Conservation (phyloP, 768 basidiomycete genomes). For the Cubamyces sp. region DNA sequence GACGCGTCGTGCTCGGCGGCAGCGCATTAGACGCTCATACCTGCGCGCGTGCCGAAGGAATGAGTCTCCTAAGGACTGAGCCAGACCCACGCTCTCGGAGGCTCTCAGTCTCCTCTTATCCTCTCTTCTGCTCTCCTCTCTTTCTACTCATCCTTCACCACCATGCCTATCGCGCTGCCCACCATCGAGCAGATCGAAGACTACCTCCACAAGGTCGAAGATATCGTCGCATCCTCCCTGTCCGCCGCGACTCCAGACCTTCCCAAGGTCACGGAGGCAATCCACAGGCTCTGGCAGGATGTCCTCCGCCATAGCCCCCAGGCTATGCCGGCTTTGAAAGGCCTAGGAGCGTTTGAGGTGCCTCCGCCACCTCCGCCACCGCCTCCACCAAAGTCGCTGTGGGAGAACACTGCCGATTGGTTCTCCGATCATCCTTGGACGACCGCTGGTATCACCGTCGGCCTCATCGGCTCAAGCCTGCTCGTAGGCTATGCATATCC, state of each 20-base stretch:
- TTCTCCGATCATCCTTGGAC: constrained; percentile 63
- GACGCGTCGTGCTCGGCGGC: constrained; percentile 6
- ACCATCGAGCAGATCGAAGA: constrained; percentile 69
- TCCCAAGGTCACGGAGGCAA: constrained; percentile 64
- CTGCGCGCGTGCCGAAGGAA: not conserved
- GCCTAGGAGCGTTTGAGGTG: constrained; percentile 72
- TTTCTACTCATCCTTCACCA: not conserved
- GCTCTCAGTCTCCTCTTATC: not conserved
- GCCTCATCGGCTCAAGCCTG: constrained; percentile 64
- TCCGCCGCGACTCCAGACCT: constrained; percentile 61
- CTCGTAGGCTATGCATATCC: constrained; percentile 56
- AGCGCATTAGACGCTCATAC: constrained; percentile 3
- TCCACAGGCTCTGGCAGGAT: constrained; percentile 76
- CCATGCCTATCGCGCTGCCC: constrained; percentile 30
- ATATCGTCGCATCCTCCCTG: constrained; percentile 59
- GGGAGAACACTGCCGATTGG: constrained; percentile 56
- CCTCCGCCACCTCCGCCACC: constrained; percentile 69
- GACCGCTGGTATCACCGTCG: constrained; percentile 54
- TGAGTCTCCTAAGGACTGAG: constrained; percentile 2
- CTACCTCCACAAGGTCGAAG: constrained; percentile 68
- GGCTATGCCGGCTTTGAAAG: constrained; percentile 52
- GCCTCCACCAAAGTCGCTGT: constrained; percentile 47
- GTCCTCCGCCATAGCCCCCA: constrained; percentile 79
- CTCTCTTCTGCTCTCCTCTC: constrained; percentile 1
- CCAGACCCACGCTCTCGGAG: constrained; percentile 2